These are phyloP conservation scores for Medicago ruthenica DNA, from an alignment of 306 rosid species.

Conservation along the genomic window DNA sequence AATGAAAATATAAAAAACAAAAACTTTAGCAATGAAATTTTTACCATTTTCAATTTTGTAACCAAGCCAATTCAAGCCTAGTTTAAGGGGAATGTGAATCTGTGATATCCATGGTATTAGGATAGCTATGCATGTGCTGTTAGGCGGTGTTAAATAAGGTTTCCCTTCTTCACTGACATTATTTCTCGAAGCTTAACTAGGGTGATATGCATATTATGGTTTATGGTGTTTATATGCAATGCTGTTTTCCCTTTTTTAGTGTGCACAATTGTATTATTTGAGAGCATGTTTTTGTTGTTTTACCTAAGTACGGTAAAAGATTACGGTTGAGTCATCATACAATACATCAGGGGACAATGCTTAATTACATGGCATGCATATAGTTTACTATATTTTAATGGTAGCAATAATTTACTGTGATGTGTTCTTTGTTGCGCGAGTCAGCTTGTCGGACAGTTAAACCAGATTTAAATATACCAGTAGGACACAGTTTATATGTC, in stretches of 20 bases:
- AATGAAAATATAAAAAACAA: neutral
- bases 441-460: constrained; percentile 7
- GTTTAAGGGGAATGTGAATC: neutral
- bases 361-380: neutral
- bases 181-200: constrained; percentile 11
- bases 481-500: neutral
- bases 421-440: constrained; percentile 1
- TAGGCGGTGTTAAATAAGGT: neutral
- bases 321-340: neutral
- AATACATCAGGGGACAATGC: neutral
- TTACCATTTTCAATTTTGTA: constrained; percentile 21
- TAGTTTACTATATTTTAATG: constrained; percentile 20
- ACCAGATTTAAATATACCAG: neutral
- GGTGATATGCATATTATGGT: constrained; percentile 5
- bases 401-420: neutral
- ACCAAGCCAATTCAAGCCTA: constrained; percentile 28
- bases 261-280: neutral
- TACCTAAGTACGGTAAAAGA: neutral
- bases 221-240: constrained; percentile 15
- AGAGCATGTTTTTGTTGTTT: neutral
- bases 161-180: constrained; percentile 9
- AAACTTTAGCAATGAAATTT: constrained; percentile 17
- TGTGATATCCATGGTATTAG: constrained; percentile 4
- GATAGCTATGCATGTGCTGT: constrained; percentile 10
- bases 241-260: constrained; percentile 8